A percentile compares a stretch with the other conserved stretches of the same genome.
These are phyloP conservation scores for Peronospora belbahrii DNA, from an alignment of 352 stramenopile genomes.

Conservation along the genomic window DNA sequence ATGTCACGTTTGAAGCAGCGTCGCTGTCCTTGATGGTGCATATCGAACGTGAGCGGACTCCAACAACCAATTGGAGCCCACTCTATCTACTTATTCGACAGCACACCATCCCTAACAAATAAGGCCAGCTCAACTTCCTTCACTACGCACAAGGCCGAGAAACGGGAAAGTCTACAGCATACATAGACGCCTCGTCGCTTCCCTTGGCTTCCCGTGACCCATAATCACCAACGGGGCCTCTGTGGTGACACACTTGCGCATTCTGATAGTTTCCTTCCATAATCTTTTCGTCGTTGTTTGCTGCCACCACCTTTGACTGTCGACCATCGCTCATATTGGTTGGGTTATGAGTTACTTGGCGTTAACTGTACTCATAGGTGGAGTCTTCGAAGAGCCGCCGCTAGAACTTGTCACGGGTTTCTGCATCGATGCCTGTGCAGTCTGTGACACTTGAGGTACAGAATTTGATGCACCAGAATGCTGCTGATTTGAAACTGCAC, in stretches of 20 bases:
- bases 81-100: constrained; percentile 24
- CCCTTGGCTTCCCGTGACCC: constrained; percentile 26
- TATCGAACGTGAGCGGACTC: constrained; percentile 18
- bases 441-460: constrained; percentile 42
- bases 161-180: constrained; percentile 19
- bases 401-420: constrained; percentile 60
- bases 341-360: constrained; percentile 57
- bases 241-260: constrained; percentile 13
- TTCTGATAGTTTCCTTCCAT: constrained; percentile 23
- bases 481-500: constrained; percentile 20
- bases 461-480: constrained; percentile 26
- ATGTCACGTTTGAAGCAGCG: constrained; percentile 18
- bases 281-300: constrained; percentile 13
- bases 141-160: constrained; percentile 13
- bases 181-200: constrained; percentile 16
- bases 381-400: constrained; percentile 75
- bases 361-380: constrained; percentile 84
- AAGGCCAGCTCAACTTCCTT: constrained; percentile 25
- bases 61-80: constrained; percentile 12
- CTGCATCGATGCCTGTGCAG: constrained; percentile 52
- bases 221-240: constrained; percentile 21
- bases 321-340: constrained; percentile 26
- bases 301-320: constrained; percentile 15
- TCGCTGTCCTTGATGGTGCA: constrained; percentile 23
- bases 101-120: constrained; percentile 25